Evolutionary conservation across 2,329 filamentous ascomycete species (phyloP).

Genomic region (Aureobasidium subglaciale): DNA sequence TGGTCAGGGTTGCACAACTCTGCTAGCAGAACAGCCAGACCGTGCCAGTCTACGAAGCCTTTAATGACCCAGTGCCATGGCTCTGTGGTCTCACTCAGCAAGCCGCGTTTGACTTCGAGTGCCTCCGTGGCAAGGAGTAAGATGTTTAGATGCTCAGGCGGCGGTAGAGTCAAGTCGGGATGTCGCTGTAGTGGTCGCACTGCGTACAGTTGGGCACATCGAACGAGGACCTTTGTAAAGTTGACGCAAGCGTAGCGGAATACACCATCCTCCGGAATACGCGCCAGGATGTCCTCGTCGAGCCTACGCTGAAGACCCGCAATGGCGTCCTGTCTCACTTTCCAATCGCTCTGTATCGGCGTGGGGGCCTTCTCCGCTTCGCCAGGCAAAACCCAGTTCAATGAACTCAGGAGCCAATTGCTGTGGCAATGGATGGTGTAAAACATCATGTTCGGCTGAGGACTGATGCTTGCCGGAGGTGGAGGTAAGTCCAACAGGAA

Average conservation of each 20-base stretch:
- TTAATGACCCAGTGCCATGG: slow-evolving; percentile 14
- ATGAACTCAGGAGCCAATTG: background rate
- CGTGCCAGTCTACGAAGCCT: slow-evolving; percentile 12
- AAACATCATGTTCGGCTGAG: background rate
- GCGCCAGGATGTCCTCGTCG: background rate
- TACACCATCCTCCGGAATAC: background rate
- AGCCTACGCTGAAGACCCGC: background rate
- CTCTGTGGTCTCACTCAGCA: background rate
- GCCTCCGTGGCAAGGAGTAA: slow-evolving; percentile 6
- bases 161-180: background rate
- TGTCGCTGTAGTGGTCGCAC: slow-evolving; percentile 11
- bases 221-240: slow-evolving; percentile 4
- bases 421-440: background rate
- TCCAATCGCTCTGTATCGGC: slow-evolving; percentile 6
- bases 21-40: background rate
- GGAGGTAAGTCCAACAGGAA: background rate
- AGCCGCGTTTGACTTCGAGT: slow-evolving; percentile 2
- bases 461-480: background rate
- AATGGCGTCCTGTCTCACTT: slow-evolving; percentile 1
- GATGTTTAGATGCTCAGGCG: slow-evolving; percentile 2
- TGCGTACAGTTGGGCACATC: slow-evolving; percentile 1
- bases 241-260: background rate
- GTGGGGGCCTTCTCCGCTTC: background rate
- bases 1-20: slow-evolving; percentile 8
- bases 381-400: slow-evolving; percentile 4